A percentile compares a stretch with the other conserved stretches of the same genome.
Conservation (phyloP, 495 filamentous ascomycete genomes). For the Aspergillus bridgeri region DNA sequence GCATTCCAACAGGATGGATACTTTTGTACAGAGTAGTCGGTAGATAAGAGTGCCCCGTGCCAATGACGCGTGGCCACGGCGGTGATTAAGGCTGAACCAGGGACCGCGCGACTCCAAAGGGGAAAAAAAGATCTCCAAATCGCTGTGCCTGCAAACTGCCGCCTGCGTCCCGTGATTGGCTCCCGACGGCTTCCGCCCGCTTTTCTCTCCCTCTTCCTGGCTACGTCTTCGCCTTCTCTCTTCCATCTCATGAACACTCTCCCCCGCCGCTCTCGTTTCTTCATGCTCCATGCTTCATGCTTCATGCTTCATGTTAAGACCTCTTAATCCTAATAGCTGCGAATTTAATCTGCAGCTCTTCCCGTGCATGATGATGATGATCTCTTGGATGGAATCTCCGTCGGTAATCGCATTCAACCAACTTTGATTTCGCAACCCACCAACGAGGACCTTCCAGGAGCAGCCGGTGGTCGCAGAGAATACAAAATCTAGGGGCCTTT, state of each 20-base stretch:
- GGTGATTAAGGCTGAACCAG: not conserved
- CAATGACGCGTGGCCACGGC: not conserved
- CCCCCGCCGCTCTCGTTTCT: too few relatives aligned
- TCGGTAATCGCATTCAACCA: not conserved
- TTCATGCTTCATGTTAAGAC: not conserved
- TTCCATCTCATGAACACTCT: too few relatives aligned
- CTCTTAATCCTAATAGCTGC: not conserved
- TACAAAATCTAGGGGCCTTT: not conserved
- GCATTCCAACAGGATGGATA: too few relatives aligned
- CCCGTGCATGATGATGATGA: not conserved
- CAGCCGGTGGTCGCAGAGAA: not conserved
- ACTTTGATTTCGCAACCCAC: not conserved
- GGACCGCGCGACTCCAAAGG: not conserved
- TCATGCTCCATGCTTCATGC: too few relatives aligned
- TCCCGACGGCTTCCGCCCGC: not conserved
- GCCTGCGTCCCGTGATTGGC: not conserved
- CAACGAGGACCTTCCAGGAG: not conserved
- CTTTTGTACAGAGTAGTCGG: too few relatives aligned
- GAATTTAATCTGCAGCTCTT: too few relatives aligned
- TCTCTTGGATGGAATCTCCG: not conserved
- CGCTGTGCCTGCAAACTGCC: not conserved
- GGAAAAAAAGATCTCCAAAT: not conserved
- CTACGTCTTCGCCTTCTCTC: not conserved
- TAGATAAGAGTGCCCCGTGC: too few relatives aligned
- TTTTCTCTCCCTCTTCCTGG: not conserved